phyloP scores from a whole-genome alignment of 139 green algal genomes.

The Chlamydomonas sphaeroides region DNA sequence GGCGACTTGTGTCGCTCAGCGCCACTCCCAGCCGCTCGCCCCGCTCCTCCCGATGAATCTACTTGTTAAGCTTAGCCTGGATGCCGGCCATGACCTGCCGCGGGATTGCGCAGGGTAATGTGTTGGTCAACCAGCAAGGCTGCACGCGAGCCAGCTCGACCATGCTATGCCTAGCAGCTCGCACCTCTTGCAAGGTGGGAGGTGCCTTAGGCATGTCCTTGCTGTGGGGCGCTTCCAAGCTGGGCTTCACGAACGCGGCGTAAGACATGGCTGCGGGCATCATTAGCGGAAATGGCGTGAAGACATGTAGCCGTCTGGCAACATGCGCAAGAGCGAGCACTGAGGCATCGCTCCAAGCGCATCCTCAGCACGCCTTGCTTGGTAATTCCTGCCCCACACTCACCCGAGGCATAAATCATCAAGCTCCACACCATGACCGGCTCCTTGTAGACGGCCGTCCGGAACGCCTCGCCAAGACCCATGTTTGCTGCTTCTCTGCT shows the following conservation, averaged over 20 bases:
- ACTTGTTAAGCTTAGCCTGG: slow-evolving; percentile 44
- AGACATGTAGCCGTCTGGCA: too few relatives aligned
- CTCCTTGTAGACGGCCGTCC: slow-evolving; percentile 43
- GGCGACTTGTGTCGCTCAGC: too few relatives aligned
- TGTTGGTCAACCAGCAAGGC: too few relatives aligned
- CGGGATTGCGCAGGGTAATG: too few relatives aligned
- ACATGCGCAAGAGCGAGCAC: too few relatives aligned
- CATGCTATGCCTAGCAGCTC: too few relatives aligned
- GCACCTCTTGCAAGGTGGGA: slow-evolving; percentile 39
- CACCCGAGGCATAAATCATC: slow-evolving; percentile 46
- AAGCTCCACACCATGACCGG: slow-evolving; percentile 48
- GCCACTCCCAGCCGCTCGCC: neutral
- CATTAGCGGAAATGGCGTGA: too few relatives aligned
- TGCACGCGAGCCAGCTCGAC: too few relatives aligned
- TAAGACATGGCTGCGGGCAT: slow-evolving; percentile 10
- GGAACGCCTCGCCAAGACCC: slow-evolving; percentile 29
- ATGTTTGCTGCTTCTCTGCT: too few relatives aligned
- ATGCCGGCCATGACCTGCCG: slow-evolving; percentile 48
- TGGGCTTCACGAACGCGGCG: slow-evolving; percentile 34
- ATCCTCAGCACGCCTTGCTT: too few relatives aligned
- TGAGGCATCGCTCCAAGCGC: too few relatives aligned
- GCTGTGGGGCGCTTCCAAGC: slow-evolving; percentile 9
- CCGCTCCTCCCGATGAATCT: neutral
- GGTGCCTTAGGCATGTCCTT: slow-evolving; percentile 36
- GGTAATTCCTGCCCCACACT: too few relatives aligned